Conservation (phyloP, 208 protist species). For the Wallacemonas collosoma region DNA sequence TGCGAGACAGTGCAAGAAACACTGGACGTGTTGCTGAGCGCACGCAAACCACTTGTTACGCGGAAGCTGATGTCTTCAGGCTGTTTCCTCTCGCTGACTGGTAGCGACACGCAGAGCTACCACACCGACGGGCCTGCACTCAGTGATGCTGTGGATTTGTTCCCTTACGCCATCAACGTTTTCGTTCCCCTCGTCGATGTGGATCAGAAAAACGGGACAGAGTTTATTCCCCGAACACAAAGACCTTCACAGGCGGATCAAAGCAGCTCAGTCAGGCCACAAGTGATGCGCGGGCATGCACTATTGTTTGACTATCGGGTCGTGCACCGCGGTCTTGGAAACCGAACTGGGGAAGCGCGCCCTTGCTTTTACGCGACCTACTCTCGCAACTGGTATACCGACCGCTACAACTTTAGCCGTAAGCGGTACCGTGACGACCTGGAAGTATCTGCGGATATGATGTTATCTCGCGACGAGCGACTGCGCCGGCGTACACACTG, state of each 20-base stretch:
- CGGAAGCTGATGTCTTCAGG: slow-evolving; percentile 62
- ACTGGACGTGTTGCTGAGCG: slow-evolving; percentile 32
- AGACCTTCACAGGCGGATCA: slow-evolving; percentile 9
- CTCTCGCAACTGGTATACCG: slow-evolving; percentile 55
- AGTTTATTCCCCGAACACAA: slow-evolving; percentile 57
- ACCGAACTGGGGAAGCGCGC: slow-evolving; percentile 32
- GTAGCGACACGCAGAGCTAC: slow-evolving; percentile 47
- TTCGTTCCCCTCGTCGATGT: slow-evolving; percentile 68
- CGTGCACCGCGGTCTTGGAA: slow-evolving; percentile 56
- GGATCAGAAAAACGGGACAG: slow-evolving; percentile 57
- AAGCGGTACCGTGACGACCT: slow-evolving; percentile 43
- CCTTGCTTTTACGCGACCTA: slow-evolving; percentile 73
- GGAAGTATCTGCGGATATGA: slow-evolving; percentile 18
- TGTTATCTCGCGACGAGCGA: slow-evolving; percentile 26
- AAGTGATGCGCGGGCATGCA: slow-evolving; percentile 38
- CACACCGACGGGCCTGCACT: slow-evolving; percentile 66
- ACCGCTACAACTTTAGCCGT: slow-evolving; percentile 64
- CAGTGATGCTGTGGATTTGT: slow-evolving; percentile 48
- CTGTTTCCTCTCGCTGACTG: slow-evolving; percentile 64
- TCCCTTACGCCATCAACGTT: slow-evolving; percentile 71
- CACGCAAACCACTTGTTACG: background rate
- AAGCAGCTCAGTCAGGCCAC: slow-evolving; percentile 31
- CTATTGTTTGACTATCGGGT: slow-evolving; percentile 74
- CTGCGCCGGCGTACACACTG: slow-evolving; percentile 22
- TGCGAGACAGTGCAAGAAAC: slow-evolving; percentile 38